Base-by-base conservation (phyloP, 805 yeast genomes). In the Nematodospora valgi region DNA sequence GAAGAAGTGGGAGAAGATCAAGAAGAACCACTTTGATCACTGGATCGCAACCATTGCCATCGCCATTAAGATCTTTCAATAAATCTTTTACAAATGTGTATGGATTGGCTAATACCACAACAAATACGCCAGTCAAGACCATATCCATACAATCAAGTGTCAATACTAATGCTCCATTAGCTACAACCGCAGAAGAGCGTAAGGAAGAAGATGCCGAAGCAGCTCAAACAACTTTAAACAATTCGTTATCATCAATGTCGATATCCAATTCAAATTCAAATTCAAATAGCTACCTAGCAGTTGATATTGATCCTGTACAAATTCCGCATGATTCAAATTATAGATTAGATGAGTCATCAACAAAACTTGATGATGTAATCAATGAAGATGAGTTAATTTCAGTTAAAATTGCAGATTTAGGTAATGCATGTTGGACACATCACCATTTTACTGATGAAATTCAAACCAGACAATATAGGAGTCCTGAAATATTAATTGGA, bases 21-120 rank as follows among this genome's bases (percentile, higher is more conserved):
- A 72, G 95, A 51, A 72, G 95, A 50, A 63, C 91, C 25, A 80
- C 94, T 0, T 61, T 88, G 16, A 82, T 88, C 32, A 85, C 94
- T 0, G 96, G 95, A 0, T 86, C 96, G 0, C 95, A 88, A 57
- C 97, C 97, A 2, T 64, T 88, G 38, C 96, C 96, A 4, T 83
- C 95, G 0, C 96, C 96, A 1, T 65, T 87, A 32, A 68, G 89
- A 35, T 74, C 91, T 1, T 66, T 65, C 41, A 65, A 62, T 44
- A 64, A 62, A 41, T 55, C 68, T 14, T 64, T 62, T 41, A 55
- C 62, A 18, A 63, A 52, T 37, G 58, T 56, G n/a, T 59, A 54
- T 34, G 65, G 59, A 14, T 48, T 60, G 36, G 58, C 71, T 7
- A 50, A 45, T 24, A 57, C 70, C n/a, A 61, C 67, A 11, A 55